phyloP scores from a whole-genome alignment of 106 monocot genomes.

The Allium cepa region DNA sequence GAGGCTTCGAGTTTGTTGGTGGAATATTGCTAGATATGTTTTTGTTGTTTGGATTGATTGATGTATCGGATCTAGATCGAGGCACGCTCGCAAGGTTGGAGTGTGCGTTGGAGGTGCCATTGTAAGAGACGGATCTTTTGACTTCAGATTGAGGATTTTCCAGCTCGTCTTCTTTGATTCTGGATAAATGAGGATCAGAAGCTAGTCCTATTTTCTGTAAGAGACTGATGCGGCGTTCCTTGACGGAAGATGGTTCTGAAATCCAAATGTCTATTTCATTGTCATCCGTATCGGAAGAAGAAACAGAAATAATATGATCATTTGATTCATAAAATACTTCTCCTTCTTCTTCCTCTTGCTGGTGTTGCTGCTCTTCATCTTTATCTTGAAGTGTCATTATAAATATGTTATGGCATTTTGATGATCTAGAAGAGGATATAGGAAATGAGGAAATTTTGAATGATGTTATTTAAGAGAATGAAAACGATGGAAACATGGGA shows the following conservation, averaged over 20 bases:
- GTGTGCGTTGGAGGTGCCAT: not conserved
- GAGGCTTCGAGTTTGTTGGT: conserved; percentile 28
- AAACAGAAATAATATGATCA: conserved; percentile 65
- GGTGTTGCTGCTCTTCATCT: conserved; percentile 5
- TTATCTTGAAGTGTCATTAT: not conserved
- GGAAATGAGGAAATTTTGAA: not conserved
- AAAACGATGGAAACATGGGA: not conserved
- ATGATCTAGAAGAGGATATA: not conserved
- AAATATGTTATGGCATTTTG: not conserved
- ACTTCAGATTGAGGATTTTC: not conserved
- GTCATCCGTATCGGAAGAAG: conserved; percentile 33
- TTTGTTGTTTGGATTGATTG: conserved; percentile 3
- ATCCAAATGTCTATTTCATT: conserved; percentile 42
- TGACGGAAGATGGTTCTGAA: conserved; percentile 59
- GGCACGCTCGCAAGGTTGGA: not conserved
- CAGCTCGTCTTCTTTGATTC: not conserved
- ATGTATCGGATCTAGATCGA: conserved; percentile 10
- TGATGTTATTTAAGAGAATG: not conserved
- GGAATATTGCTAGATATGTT: conserved; percentile 16
- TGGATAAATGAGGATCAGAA: conserved; percentile 38
- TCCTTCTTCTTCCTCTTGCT: conserved; percentile 13
- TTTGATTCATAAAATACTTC: conserved; percentile 78
- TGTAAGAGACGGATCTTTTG: not conserved
- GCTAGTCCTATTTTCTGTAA: conserved; percentile 64
- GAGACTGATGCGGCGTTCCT: conserved; percentile 75